phyloP scores from a whole-genome alignment of 2,329 filamentous ascomycete genomes.

The Drechslera avenae region DNA sequence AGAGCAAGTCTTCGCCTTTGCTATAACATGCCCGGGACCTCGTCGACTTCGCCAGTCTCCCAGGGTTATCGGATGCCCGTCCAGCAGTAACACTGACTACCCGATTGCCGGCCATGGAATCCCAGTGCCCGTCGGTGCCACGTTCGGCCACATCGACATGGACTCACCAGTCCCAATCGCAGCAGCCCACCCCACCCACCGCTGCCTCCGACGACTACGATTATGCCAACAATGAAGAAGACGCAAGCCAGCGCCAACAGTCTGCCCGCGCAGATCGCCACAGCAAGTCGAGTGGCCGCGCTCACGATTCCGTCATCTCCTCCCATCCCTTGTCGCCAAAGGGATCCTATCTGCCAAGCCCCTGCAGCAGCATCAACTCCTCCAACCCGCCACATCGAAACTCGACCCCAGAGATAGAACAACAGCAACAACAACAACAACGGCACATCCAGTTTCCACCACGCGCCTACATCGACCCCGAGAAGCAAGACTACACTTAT shows the following conservation, averaged over 20 bases:
- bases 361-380: constrained; percentile 38
- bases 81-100: constrained; percentile 26
- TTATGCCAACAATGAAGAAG: constrained; percentile 34
- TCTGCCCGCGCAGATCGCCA: constrained; percentile 22
- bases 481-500: constrained; percentile 35
- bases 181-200: constrained; percentile 13
- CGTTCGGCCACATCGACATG: constrained; percentile 31
- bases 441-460: constrained; percentile 25
- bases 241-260: constrained; percentile 23
- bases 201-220: constrained; percentile 20
- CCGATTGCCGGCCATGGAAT: constrained; percentile 39
- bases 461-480: constrained; percentile 41
- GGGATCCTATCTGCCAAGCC: constrained; percentile 42
- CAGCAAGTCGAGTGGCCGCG: constrained; percentile 33
- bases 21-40: constrained; percentile 45
- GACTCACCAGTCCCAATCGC: constrained; percentile 22
- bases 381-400: constrained; percentile 26
- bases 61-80: constrained; percentile 34
- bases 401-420: constrained; percentile 19
- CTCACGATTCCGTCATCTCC: constrained; percentile 48
- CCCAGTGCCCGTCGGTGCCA: constrained; percentile 38
- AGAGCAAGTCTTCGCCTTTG: constrained; percentile 34
- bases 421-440: constrained; percentile 7
- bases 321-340: constrained; percentile 46
- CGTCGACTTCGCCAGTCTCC: constrained; percentile 24